A percentile compares a stretch with the other conserved stretches of the same genome.
Conservation (phyloP, 164 flowering plant genomes). For the Houttuynia cordata region DNA sequence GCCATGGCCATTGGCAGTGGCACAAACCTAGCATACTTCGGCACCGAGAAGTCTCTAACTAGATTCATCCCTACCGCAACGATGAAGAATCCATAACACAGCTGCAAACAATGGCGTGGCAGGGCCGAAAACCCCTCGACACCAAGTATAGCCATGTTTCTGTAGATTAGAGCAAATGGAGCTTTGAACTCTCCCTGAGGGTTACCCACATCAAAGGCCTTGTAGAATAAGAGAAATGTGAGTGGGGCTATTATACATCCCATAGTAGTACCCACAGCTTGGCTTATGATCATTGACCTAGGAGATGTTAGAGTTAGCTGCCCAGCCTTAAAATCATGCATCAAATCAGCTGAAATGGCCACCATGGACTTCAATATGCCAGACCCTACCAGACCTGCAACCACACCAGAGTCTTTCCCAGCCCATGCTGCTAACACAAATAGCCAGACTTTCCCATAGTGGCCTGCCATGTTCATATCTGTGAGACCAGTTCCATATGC, state of each 20-base stretch:
- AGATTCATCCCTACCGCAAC: conserved; percentile 57
- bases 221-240: conserved; percentile 75
- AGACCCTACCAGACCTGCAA: conserved; percentile 82
- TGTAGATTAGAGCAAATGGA: conserved; percentile 71
- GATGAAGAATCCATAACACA: conserved; percentile 67
- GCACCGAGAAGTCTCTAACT: conserved; percentile 38
- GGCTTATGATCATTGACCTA: conserved; percentile 71
- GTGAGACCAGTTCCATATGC: conserved; percentile 94
- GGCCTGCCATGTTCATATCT: conserved; percentile 87
- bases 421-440: conserved; percentile 60
- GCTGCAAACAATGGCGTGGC: conserved; percentile 73
- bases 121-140: conserved; percentile 86
- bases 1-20: conserved; percentile 99
- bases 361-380: conserved; percentile 80
- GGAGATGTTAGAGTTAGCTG: conserved; percentile 87
- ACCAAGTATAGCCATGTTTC: conserved; percentile 91
- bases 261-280: conserved; percentile 75
- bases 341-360: conserved; percentile 66
- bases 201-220: conserved; percentile 81
- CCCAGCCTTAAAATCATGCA: conserved; percentile 90
- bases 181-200: conserved; percentile 79
- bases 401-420: conserved; percentile 55
- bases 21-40: conserved; percentile 41
- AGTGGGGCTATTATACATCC: conserved; percentile 93
- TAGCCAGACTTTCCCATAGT: conserved; percentile 84